phyloP scores from a whole-genome alignment of 192 early-diverging fungal species.

The Entomortierella chlamydospora region DNA sequence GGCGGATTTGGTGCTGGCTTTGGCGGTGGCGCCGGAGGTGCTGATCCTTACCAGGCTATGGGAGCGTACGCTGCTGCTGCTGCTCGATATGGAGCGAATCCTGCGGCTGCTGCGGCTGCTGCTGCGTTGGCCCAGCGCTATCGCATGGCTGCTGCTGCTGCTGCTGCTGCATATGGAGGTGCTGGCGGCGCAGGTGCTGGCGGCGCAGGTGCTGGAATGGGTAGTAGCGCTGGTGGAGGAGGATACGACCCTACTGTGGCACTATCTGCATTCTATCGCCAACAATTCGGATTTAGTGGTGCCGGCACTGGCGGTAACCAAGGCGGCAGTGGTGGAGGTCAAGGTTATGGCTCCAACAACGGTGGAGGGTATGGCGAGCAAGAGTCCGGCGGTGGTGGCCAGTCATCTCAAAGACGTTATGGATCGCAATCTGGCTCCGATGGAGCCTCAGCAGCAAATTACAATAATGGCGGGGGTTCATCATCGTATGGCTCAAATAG shows the following conservation, averaged over 20 bases:
- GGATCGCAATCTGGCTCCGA: slow-evolving; percentile 29
- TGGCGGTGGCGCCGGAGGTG: slow-evolving; percentile 40
- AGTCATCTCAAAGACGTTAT: slow-evolving; percentile 34
- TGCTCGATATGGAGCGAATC: slow-evolving; percentile 40
- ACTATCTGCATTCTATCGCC: slow-evolving; percentile 35
- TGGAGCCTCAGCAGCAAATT: not conserved
- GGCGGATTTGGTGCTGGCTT: slow-evolving; percentile 47
- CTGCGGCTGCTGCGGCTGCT: slow-evolving; percentile 47
- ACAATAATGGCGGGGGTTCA: slow-evolving; percentile 13
- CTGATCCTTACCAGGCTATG: slow-evolving; percentile 52
- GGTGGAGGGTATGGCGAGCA: slow-evolving; percentile 21
- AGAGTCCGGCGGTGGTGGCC: slow-evolving; percentile 22
- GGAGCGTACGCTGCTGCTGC: slow-evolving; percentile 31
- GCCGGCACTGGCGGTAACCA: slow-evolving; percentile 5
- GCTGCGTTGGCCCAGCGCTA: slow-evolving; percentile 42
- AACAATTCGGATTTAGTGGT: slow-evolving; percentile 44
- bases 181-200: slow-evolving; percentile 5
- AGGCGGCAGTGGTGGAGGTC: slow-evolving; percentile 10
- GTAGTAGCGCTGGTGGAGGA: slow-evolving; percentile 10
- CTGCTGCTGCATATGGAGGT: slow-evolving; percentile 45
- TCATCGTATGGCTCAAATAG: slow-evolving; percentile 27
- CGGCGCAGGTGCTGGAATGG: slow-evolving; percentile 18
- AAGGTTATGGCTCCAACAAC: slow-evolving; percentile 24
- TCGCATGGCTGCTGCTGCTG: slow-evolving; percentile 31
- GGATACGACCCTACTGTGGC: slow-evolving; percentile 42